Base-by-base conservation (phyloP, 2,329 filamentous ascomycete species). In the Colletotrichum sansevieriae region DNA sequence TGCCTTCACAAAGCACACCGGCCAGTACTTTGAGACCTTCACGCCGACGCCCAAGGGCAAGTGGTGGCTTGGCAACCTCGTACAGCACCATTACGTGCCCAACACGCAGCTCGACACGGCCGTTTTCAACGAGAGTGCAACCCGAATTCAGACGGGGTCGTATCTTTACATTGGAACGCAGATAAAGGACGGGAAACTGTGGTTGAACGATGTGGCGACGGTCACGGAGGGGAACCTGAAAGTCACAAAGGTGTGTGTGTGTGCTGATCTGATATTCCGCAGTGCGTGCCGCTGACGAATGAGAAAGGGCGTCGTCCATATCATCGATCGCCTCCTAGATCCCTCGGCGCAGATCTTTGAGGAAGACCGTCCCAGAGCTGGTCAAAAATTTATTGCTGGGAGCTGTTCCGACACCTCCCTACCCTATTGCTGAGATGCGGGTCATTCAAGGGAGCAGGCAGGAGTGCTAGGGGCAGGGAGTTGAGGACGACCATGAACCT, bases 1-100 rank as follows among this genome's bases (percentile, higher is more conserved):
- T 3, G 76, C 76, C 10, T 78, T 78, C 54, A 25, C 13, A 4
- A 71, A 73, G 15, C 70, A 75, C 35, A 77, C 75, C 0, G 74
- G 75, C 1, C 43, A 72, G 39, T 77, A 77, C 62, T 76, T 73
- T 43, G 67, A 70, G 6, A 77, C 72, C 3, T 75, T 70, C 52
- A 65, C 66, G n/a, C 58, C 49, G 15, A 75, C 76, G 8, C 70
- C 71, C 2, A 77, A 76, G 43, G 75, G 73, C 2, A 75, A 74
- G 52, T 74, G 72, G 70, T 76, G 74, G 73, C 67, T 77, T 0
- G 75, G 76, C 39, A 73, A 75, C 33, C 47, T 73, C 44, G 33
- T 75, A 35, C 67, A 74, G 66, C 72, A 75, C 51, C 73, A 75
- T 49, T 75, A 75, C 65, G 62, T 75, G 6, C 75, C 74, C 3